These are phyloP conservation scores for Pseudogymnoascus sp. DNA, from an alignment of 2,329 filamentous ascomycete species.

Conservation along the genomic window DNA sequence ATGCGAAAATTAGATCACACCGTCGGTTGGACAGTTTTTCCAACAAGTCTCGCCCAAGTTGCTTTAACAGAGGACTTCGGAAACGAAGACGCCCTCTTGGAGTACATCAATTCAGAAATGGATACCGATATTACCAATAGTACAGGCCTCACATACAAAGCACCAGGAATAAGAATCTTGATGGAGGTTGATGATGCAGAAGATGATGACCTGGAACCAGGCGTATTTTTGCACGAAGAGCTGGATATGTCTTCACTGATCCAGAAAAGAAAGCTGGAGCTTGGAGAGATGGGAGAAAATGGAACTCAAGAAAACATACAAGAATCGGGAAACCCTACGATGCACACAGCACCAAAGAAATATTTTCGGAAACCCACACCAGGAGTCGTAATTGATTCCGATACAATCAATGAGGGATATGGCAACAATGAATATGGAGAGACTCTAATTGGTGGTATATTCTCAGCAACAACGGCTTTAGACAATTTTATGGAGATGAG, in stretches of 20 bases:
- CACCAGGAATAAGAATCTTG: constrained; percentile 37
- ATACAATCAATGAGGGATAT: neutral
- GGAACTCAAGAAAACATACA: constrained; percentile 6
- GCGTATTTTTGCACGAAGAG: constrained; percentile 15
- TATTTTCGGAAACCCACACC: neutral
- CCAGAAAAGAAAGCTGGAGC: constrained; percentile 31
- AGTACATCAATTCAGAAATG: constrained; percentile 28
- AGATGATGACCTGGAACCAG: constrained; percentile 28
- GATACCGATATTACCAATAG: constrained; percentile 29
- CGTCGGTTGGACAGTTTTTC: constrained; percentile 41
- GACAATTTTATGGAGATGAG: constrained; percentile 43
- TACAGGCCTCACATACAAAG: constrained; percentile 38
- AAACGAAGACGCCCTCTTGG: constrained; percentile 30
- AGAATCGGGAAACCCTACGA: neutral
- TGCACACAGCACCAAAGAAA: neutral
- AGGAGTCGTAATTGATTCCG: neutral
- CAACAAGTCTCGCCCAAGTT: constrained; percentile 25
- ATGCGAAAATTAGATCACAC: constrained; percentile 31
- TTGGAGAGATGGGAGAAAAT: constrained; percentile 12
- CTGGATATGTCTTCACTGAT: constrained; percentile 31
- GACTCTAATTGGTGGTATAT: constrained; percentile 20
- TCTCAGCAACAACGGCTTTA: constrained; percentile 36
- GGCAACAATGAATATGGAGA: neutral
- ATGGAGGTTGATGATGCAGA: constrained; percentile 31
- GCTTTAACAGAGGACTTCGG: constrained; percentile 33